Evolutionary conservation across 73 alveolate species (phyloP).

Genomic region (Stentor coeruleus): DNA sequence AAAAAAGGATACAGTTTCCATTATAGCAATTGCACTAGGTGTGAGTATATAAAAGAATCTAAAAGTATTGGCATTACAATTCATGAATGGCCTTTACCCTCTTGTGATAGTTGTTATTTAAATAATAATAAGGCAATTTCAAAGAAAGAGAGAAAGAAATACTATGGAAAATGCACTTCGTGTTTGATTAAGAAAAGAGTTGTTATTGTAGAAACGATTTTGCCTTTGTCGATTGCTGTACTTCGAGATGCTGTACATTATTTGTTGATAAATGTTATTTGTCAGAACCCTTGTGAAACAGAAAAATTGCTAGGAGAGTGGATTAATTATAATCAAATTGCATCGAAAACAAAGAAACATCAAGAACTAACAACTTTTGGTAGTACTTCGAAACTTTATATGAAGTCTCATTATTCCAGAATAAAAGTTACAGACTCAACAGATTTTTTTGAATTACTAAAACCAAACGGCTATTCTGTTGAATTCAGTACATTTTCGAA

Average conservation of each 20-base stretch:
- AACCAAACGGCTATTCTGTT: background rate
- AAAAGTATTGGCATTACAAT: background rate
- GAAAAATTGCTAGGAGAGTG: background rate
- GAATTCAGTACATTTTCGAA: background rate
- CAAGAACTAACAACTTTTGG: background rate
- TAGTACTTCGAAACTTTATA: background rate
- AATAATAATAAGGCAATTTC: no score
- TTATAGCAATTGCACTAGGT: background rate
- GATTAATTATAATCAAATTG: background rate
- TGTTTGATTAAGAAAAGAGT: background rate
- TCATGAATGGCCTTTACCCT: no score
- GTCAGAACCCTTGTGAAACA: background rate
- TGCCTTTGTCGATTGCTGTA: background rate
- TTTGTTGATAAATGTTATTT: background rate
- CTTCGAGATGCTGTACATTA: background rate
- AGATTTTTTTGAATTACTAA: no score
- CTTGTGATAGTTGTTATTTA: no score
- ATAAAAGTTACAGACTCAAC: no score
- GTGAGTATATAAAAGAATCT: background rate
- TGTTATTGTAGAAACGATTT: background rate
- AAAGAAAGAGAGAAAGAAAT: no score
- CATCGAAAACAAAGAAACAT: background rate
- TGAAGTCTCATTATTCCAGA: background rate
- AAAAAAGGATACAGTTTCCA: background rate
- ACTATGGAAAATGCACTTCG: no score